A percentile compares a stretch with the other conserved stretches of the same genome.
These are phyloP conservation scores for Bacidia rubella DNA, from an alignment of 495 filamentous ascomycete species.

Conservation along the genomic window DNA sequence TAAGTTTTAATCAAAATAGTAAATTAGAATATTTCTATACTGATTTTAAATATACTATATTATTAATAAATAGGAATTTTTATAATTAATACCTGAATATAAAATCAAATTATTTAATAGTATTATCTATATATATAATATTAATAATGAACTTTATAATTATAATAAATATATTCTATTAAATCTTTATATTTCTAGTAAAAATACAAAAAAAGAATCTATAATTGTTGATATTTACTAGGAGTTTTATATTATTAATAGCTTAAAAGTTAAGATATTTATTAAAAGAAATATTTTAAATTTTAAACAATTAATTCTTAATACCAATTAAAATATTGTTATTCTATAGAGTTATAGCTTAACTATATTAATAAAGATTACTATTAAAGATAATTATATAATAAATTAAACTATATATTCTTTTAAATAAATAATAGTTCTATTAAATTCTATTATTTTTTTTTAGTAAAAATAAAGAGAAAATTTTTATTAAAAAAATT, in stretches of 20 bases:
- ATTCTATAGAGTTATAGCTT: not conserved
- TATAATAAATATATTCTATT: not conserved
- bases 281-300: not conserved
- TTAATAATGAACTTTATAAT: not conserved
- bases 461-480: not conserved
- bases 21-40: not conserved
- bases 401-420: not conserved
- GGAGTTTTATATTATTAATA: conserved; percentile 2
- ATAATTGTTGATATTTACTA: not conserved
- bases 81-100: not conserved
- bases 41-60: not conserved
- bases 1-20: not conserved
- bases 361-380: not conserved
- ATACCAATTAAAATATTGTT: not conserved
- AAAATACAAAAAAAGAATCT: not conserved
- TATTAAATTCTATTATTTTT: not conserved
- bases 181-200: not conserved
- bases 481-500: not conserved
- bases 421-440: not conserved
- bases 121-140: not conserved
- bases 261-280: not conserved
- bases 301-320: not conserved
- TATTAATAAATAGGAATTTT: not conserved
- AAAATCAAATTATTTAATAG: not conserved
- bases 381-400: not conserved